Evolutionary conservation across 1,284 basidiomycete genomes (phyloP).

Genomic region (Entoloma clypeatum): DNA sequence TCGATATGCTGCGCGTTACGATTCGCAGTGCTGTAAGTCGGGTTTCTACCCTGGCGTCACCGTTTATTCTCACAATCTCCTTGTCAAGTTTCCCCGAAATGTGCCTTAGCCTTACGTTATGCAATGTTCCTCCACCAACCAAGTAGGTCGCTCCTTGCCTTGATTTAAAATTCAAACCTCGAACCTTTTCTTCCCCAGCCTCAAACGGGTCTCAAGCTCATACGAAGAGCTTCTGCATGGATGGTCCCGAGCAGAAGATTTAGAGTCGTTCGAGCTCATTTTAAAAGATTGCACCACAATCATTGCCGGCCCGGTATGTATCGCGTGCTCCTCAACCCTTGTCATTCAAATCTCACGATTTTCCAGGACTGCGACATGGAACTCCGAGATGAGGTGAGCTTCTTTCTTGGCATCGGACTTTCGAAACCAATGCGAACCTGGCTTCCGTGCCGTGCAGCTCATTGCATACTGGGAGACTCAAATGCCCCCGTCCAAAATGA

Average conservation of each 20-base stretch:
- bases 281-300: constrained; percentile 54
- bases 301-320: constrained; percentile 48
- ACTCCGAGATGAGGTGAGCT: constrained; percentile 62
- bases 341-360: constrained; percentile 6
- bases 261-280: constrained; percentile 64
- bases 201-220: constrained; percentile 53
- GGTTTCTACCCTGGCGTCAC: constrained; percentile 5
- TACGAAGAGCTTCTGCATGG: constrained; percentile 59
- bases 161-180: constrained; percentile 1
- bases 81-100: constrained; percentile 62
- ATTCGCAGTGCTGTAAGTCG: constrained; percentile 55
- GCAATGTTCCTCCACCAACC: constrained; percentile 62
- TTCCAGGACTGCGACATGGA: constrained; percentile 49
- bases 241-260: constrained; percentile 64
- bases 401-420: constrained; percentile 13
- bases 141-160: constrained; percentile 46
- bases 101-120: constrained; percentile 62
- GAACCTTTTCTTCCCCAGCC: constrained; percentile 37
- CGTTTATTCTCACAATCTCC: constrained; percentile 1
- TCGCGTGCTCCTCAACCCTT: constrained; percentile 1
- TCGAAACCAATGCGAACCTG: not conserved
- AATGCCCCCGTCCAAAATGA: constrained; percentile 51
- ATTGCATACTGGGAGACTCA: constrained; percentile 59
- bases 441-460: constrained; percentile 36
- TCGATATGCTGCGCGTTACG: constrained; percentile 53